Evolutionary conservation across 139 green algal species (phyloP).

Genomic region (Chlorella sp.): DNA sequence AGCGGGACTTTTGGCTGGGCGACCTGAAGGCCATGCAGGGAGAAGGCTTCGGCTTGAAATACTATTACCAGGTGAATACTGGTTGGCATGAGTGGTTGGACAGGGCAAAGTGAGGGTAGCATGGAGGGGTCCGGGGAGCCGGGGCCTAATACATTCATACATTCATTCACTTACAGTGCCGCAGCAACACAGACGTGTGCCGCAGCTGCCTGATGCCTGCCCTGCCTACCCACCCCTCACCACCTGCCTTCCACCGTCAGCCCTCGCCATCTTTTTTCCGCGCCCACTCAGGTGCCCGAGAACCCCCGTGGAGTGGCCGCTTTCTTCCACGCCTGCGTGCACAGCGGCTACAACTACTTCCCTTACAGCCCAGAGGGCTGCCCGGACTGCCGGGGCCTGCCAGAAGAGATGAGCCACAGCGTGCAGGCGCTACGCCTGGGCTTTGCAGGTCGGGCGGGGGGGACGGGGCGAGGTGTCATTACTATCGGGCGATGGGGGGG

Average conservation of each 20-base stretch:
- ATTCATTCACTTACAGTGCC: too few relatives aligned
- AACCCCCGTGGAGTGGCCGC: neutral
- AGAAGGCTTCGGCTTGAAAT: neutral
- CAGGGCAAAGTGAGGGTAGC: too few relatives aligned
- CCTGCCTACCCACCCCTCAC: too few relatives aligned
- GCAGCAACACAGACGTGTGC: too few relatives aligned
- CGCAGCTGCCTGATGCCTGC: neutral
- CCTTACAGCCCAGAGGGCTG: neutral
- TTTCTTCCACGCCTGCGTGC: slow-evolving; percentile 23
- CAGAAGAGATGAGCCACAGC: slow-evolving; percentile 20
- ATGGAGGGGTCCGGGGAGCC: too few relatives aligned
- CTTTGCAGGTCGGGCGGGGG: slow-evolving; percentile 3
- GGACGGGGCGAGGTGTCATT: neutral
- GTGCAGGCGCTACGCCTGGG: slow-evolving; percentile 18
- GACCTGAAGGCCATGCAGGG: neutral
- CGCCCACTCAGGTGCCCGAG: neutral
- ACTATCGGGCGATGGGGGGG: neutral
- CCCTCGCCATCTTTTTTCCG: too few relatives aligned
- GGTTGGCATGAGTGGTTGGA: too few relatives aligned
- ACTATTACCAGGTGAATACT: slow-evolving; percentile 14
- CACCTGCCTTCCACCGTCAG: neutral
- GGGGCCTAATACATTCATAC: too few relatives aligned
- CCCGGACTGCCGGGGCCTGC: slow-evolving; percentile 13
- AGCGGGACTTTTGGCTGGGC: neutral
- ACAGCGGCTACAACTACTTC: slow-evolving; percentile 36